Evolutionary conservation across 345 rosid species (phyloP), one percentile per base, ranked within the genome.

Genomic region (Aethionema arabicum): DNA sequence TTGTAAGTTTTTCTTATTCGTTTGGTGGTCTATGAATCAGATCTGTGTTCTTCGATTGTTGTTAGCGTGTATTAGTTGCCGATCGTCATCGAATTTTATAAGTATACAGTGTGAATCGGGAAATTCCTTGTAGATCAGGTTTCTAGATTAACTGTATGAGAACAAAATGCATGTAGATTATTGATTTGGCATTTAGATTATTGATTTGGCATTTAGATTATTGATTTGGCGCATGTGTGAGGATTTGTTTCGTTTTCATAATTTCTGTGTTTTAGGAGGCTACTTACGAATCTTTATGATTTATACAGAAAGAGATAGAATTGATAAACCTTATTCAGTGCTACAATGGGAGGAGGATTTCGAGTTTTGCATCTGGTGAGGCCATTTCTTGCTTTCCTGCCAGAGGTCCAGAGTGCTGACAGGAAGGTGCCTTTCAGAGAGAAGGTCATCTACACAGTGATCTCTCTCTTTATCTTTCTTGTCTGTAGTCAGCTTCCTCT

Each of bases 401-500:
- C 84, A 0, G 86, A 82, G 66, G 88, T 85, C 11, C 91, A 85
- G 77, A 77, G 75, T 64, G 79, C 91, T 49, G 83, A 85, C 51
- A 75, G 88, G 67, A 83, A 83, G 64, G 69, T 83, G 52, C 88
- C 91, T 5, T 85, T 85, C 69, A 72, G 88, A 56, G 84, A 83
- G 77, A 85, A 83, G 73, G 86, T 83, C 40, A 70, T 83, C 70
- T 74, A 83, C 80, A 68, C 84, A 32, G 74, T 81, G 15, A 54
- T 83, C 75, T 76, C 92, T 30, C 74, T 82, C 38, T 81, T 85
- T 77, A 78, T 81, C 70, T 83, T 83, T 44, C 75, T 83, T 8
- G 86, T 83, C 46, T 83, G 86, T 83, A 83, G 88, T 59, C 92
- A 85, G 78, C 83, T 85, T 33, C 91, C 86, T 4, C 88, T 85